These are phyloP conservation scores for Paecilomyces fulvus DNA, from an alignment of 2,329 filamentous ascomycete species.

Conservation along the genomic window DNA sequence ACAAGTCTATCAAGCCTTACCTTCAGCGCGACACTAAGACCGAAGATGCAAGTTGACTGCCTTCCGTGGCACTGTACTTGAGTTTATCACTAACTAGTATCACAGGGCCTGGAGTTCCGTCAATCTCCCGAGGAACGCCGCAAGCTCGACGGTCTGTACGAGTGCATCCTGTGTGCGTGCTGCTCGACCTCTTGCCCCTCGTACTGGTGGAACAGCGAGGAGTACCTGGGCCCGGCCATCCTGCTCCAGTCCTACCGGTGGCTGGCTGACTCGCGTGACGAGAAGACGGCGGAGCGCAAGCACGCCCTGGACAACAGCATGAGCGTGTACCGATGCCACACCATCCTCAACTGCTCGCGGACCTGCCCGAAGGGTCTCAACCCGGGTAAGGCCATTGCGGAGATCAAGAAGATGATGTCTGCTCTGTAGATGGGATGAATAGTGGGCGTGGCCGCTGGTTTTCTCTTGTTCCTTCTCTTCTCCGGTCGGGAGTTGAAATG, in stretches of 20 bases:
- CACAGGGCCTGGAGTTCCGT: constrained; percentile 79
- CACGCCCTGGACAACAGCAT: constrained; percentile 94
- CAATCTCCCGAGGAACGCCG: constrained; percentile 86
- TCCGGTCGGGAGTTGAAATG: background rate
- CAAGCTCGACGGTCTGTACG: constrained; percentile 97
- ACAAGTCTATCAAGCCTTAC: constrained; percentile 99
- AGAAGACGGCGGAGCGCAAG: constrained; percentile 81
- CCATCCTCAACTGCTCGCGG: constrained; percentile 95
- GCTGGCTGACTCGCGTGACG: constrained; percentile 90
- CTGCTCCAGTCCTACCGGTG: constrained; percentile 97
- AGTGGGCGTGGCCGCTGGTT: constrained; percentile 4
- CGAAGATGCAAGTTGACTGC: constrained; percentile 59
- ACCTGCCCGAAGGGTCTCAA: constrained; percentile 98
- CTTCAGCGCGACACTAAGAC: constrained; percentile 82
- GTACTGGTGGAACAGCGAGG: constrained; percentile 99
- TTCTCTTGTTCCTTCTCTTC: constrained; percentile 6
- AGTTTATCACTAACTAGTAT: constrained; percentile 1
- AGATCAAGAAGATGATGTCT: constrained; percentile 98
- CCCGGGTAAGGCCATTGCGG: constrained; percentile 86
- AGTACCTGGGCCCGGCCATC: constrained; percentile 95
- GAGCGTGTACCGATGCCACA: constrained; percentile 98
- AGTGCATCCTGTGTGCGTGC: constrained; percentile 98
- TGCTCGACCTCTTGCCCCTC: constrained; percentile 99
- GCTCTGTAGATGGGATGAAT: constrained; percentile 14
- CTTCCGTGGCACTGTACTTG: constrained; percentile 4